Evolutionary conservation across 208 protist genomes (phyloP).

Genomic region (Trypanosoma cruzi): DNA sequence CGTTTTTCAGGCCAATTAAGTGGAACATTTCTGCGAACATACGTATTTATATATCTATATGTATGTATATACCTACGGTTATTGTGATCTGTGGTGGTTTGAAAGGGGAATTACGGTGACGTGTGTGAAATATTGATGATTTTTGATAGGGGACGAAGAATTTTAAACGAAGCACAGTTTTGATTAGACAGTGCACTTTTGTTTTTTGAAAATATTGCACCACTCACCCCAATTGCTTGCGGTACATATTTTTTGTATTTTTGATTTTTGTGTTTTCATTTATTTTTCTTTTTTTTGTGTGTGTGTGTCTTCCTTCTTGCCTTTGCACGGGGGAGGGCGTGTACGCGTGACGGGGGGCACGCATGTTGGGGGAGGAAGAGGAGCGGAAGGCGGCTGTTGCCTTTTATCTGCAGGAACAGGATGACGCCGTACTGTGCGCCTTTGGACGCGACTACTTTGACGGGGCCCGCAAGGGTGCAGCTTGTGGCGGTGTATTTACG

Average conservation of each 20-base stretch:
- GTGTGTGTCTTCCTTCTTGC: conserved; percentile 13
- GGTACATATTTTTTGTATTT: not conserved
- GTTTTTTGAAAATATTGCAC: not conserved
- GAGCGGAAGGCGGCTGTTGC: conserved; percentile 22
- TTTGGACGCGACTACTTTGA: conserved; percentile 83
- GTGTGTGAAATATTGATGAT: too few species aligned
- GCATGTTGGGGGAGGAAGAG: not conserved
- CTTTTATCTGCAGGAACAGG: conserved; percentile 43
- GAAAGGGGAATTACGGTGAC: too few species aligned
- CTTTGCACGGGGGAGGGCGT: not conserved
- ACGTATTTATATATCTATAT: too few species aligned
- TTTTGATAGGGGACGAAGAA: too few species aligned
- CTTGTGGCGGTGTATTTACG: conserved; percentile 42
- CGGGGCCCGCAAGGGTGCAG: conserved; percentile 61
- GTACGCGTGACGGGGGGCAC: not conserved
- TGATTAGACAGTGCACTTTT: too few species aligned
- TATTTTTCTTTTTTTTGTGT: not conserved
- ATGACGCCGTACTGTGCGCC: conserved; percentile 72
- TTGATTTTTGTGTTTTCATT: not conserved
- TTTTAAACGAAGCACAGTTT: too few species aligned
- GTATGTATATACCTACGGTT: too few species aligned
- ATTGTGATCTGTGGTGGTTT: too few species aligned
- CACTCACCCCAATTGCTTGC: not conserved
- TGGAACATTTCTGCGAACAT: not conserved
- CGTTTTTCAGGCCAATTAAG: not conserved